Evolutionary conservation across 2,329 filamentous ascomycete genomes (phyloP), one percentile per base, ranked within the genome.

Genomic region (Colletotrichum liaoningense): DNA sequence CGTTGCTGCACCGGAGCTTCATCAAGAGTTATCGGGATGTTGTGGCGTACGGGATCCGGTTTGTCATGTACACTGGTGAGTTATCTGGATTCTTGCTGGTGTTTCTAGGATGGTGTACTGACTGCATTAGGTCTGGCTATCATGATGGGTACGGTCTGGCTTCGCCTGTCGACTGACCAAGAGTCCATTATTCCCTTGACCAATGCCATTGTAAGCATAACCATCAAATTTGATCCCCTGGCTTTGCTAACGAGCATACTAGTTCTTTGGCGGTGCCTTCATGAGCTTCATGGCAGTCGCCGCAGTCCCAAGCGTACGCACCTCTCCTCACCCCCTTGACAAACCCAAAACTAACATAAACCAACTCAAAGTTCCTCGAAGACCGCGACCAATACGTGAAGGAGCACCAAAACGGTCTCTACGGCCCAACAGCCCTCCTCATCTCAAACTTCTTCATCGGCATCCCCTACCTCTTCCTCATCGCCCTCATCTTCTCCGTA

Each of bases 131-230:
- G 90, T 0, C 86, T 97, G 19, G 94, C 94, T 1, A 90, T 97
- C 77, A 92, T 97, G 89, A 95, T 96, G 92, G 94, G 95, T 5
- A 97, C 95, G 0, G 93, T 97, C 14, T 97, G 94, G 92, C 84
- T 97, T 16, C 90, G 94, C 6, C 86, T 97, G 3, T 84, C 88
- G 4, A 87, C 92, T 0, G 84, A 87, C 0, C 94, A 97, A 79
- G 85, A 88, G 69, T 93, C 93, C 72, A 96, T 97, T 77, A 92
- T 94, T 77, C 91, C 94, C 0, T 93, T 94, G 78, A 94, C 92
- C 81, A 97, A 97, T 80, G 93, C 94, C 60, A 93, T 97, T 64
- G 69, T 72, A 68, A 68, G 69, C 24, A 24, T 24, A 24, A 24
- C 24, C 16, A 38, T 1, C 14, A 16, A 7, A 6, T 2, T 5